Percentiles rank a stretch among this genome's conserved stretches.
phyloP scores from a whole-genome alignment of 306 rosid species.

The Prinsepia uniflora region DNA sequence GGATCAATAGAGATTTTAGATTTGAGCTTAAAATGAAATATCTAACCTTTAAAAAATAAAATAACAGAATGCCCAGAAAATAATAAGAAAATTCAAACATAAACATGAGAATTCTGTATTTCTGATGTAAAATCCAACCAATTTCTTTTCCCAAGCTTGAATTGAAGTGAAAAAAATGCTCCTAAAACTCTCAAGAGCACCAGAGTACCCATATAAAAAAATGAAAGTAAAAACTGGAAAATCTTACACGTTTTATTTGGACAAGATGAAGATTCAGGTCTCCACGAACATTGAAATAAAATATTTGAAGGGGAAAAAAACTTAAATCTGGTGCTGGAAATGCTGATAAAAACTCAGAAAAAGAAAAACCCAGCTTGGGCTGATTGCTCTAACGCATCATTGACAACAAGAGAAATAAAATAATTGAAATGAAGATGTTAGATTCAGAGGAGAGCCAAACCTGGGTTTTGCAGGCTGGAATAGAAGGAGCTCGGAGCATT shows the following conservation, averaged over 20 bases:
- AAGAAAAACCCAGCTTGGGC: background rate
- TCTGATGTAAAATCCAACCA: background rate
- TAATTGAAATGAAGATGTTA: background rate
- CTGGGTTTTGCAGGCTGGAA: constrained; percentile 36
- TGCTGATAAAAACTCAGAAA: background rate
- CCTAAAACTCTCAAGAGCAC: constrained; percentile 7
- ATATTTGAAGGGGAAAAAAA: too few species aligned
- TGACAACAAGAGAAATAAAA: constrained; percentile 3
- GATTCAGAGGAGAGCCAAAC: constrained; percentile 30
- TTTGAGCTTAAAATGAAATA: background rate
- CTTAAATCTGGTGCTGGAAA: background rate
- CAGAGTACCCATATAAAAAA: constrained; percentile 17
- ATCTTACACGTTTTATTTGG: background rate
- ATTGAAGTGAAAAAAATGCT: constrained; percentile 1
- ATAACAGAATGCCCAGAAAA: background rate
- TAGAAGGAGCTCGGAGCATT: constrained; percentile 38
- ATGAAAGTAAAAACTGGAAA: background rate
- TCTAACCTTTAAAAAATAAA: background rate
- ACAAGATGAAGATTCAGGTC: background rate
- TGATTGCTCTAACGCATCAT: constrained; percentile 4
- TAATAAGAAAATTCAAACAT: background rate
- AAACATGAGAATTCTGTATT: background rate
- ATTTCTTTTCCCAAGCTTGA: background rate
- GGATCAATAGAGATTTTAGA: background rate
- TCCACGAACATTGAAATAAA: background rate